Conservation (phyloP, 768 basidiomycete species). For the Amanita pseudoporphyria region DNA sequence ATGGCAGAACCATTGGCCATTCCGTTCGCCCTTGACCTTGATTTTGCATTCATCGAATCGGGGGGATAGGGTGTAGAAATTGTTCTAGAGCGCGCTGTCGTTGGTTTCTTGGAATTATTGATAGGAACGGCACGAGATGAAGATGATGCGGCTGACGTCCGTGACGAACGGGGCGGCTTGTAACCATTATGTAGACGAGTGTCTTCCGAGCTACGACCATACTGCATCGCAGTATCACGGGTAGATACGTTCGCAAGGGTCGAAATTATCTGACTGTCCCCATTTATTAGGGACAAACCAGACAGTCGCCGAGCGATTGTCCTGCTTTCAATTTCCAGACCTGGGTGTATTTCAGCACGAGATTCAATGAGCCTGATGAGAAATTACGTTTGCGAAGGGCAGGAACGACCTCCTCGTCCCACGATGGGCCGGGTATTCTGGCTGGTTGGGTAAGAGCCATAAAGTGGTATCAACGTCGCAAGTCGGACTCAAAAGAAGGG, state of each 20-base stretch:
- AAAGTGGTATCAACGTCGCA: slow-evolving; percentile 4
- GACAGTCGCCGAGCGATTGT: slow-evolving; percentile 73
- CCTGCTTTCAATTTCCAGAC: slow-evolving; percentile 72
- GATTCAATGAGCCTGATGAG: slow-evolving; percentile 4
- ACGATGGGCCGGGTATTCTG: slow-evolving; percentile 40
- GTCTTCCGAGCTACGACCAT: slow-evolving; percentile 4
- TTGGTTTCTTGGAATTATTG: slow-evolving; percentile 17
- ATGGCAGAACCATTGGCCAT: slow-evolving; percentile 16
- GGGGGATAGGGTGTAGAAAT: slow-evolving; percentile 51
- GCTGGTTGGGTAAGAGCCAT: slow-evolving; percentile 38
- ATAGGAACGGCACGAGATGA: slow-evolving; percentile 5
- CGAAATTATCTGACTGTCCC: slow-evolving; percentile 31
- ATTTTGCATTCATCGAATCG: slow-evolving; percentile 24
- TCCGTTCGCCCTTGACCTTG: slow-evolving; percentile 20
- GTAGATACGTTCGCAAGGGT: slow-evolving; percentile 12
- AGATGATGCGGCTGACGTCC: slow-evolving; percentile 11
- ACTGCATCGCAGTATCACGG: slow-evolving; percentile 3
- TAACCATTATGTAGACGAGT: slow-evolving; percentile 1
- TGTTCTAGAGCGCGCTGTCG: slow-evolving; percentile 48
- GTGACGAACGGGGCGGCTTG: neutral
- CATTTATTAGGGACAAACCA: slow-evolving; percentile 54
- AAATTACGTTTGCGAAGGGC: slow-evolving; percentile 67
- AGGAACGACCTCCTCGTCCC: slow-evolving; percentile 81
- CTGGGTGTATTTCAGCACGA: slow-evolving; percentile 26
- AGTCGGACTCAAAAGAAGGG: slow-evolving; percentile 1